These are phyloP conservation scores for Wickerhamomyces mucosus DNA, from an alignment of 805 yeast genomes.

Conservation along the genomic window DNA sequence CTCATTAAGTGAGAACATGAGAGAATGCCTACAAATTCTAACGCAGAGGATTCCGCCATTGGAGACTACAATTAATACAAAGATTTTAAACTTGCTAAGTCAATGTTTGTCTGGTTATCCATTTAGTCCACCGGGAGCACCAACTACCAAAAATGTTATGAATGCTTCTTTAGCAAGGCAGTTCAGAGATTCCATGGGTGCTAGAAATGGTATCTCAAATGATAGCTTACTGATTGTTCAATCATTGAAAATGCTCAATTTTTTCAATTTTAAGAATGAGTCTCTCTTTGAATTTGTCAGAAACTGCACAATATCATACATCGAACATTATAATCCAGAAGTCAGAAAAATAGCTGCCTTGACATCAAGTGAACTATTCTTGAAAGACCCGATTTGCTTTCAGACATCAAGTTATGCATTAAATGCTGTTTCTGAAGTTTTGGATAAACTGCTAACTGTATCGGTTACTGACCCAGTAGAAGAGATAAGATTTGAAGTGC, in stretches of 20 bases:
- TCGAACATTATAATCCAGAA: slow-evolving; percentile 69
- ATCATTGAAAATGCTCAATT: slow-evolving; percentile 67
- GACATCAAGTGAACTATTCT: slow-evolving; percentile 69
- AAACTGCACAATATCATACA: slow-evolving; percentile 71
- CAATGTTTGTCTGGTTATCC: slow-evolving; percentile 71
- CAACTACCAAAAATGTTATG: slow-evolving; percentile 43
- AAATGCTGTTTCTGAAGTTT: slow-evolving; percentile 74
- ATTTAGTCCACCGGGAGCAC: slow-evolving; percentile 81
- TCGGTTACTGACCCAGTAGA: slow-evolving; percentile 85
- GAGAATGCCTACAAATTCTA: slow-evolving; percentile 60
- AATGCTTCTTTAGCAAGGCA: slow-evolving; percentile 61
- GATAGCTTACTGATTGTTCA: slow-evolving; percentile 55
- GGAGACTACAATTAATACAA: slow-evolving; percentile 60
- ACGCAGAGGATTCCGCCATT: slow-evolving; percentile 72
- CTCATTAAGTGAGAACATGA: slow-evolving; percentile 76
- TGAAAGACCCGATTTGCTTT: slow-evolving; percentile 72
- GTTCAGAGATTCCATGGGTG: slow-evolving; percentile 64
- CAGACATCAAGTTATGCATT: slow-evolving; percentile 78
- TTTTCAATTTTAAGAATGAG: slow-evolving; percentile 65
- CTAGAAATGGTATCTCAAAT: slow-evolving; percentile 51
- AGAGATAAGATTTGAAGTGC: slow-evolving; percentile 74
- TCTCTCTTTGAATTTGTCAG: slow-evolving; percentile 84
- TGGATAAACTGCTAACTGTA: slow-evolving; percentile 68
- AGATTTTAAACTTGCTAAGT: slow-evolving; percentile 62
- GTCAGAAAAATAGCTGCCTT: slow-evolving; percentile 81